Conservation (phyloP, 2,329 filamentous ascomycete species). For the Blastomyces silverae region DNA sequence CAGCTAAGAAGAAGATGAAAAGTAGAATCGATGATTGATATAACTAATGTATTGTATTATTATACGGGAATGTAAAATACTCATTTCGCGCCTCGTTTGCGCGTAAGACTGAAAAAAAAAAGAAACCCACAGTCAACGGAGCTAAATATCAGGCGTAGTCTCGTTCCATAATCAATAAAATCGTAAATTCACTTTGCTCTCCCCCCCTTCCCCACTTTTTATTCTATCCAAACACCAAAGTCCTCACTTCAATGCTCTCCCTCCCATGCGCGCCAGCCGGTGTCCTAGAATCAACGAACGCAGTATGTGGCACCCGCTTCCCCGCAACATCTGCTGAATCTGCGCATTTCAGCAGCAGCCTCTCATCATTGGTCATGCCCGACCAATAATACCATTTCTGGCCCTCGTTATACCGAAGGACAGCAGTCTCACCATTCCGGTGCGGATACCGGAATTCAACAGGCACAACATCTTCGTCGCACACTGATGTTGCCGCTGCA, state of each 20-base stretch:
- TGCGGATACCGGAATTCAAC: slow-evolving; percentile 68
- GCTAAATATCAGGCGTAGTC: no score
- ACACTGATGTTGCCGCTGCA: slow-evolving; percentile 50
- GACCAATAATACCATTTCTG: slow-evolving; percentile 77
- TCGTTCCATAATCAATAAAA: neutral
- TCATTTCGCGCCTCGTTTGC: no score
- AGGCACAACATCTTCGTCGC: slow-evolving; percentile 58
- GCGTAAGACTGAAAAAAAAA: no score
- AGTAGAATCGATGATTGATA: no score
- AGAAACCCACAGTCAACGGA: no score
- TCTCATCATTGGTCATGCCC: slow-evolving; percentile 66
- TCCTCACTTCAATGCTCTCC: slow-evolving; percentile 85
- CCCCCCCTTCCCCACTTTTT: neutral
- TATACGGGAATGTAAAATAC: no score
- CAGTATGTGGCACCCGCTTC: slow-evolving; percentile 60
- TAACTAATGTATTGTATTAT: no score
- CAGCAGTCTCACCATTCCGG: slow-evolving; percentile 67
- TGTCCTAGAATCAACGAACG: slow-evolving; percentile 70
- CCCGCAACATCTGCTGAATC: slow-evolving; percentile 53
- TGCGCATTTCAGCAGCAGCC: slow-evolving; percentile 71
- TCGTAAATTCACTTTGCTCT: neutral
- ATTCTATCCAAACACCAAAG: slow-evolving; percentile 65
- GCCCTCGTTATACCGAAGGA: slow-evolving; percentile 52
- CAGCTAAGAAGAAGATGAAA: no score
- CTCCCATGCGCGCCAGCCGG: slow-evolving; percentile 61